Base-by-base conservation (phyloP, 805 yeast genomes). In the Tetrapisispora arboricola region DNA sequence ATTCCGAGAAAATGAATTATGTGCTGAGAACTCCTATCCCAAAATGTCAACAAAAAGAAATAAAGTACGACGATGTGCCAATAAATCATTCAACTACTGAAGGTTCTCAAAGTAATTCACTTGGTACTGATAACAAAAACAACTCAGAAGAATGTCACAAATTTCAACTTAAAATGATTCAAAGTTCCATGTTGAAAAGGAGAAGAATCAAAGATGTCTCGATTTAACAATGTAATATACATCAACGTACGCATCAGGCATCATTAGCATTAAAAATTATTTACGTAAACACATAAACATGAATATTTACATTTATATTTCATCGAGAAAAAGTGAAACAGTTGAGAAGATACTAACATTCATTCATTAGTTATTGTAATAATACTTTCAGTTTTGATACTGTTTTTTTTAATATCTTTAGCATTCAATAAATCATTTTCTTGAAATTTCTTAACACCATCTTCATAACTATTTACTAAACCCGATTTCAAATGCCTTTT, bases 341-440 rank as follows among this genome's bases (percentile, higher is more conserved):
- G n/a, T n/a, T n/a, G n/a, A n/a, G n/a, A n/a, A n/a, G n/a, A n/a
- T n/a, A n/a, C n/a, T 16, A n/a, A 4, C 4, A 22, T 30, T 30
- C 39, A 55, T 33, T 51, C 57, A 38, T 55, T 57, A 20, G 51
- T 43, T 32, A 57, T 45, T 10, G 16, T 40, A 15, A 41, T 36
- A 22, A 58, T 41, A 21, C 42, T 40, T n/a, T 47, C 41, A n/a
- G 40, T 39, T 6, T 43, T 25, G 17, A 54, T 49, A 50, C 42
- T 45, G 33, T 57, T 39, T 9, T 41, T 36, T 15, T 40, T 47
- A n/a, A 61, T 51, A 13, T 45, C 39, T 15, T 48, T 52, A 1
- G 88, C 94, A 58, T 88, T 88, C 9, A 71, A 62, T 25, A 73
- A 53, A 57, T 87, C 96, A 51, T 75, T 79, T 3, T 61, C 55